Evolutionary conservation across 129 eudicot genomes (phyloP), one percentile per base, ranked within the genome.

Genomic region (Dittrichia graveolens): DNA sequence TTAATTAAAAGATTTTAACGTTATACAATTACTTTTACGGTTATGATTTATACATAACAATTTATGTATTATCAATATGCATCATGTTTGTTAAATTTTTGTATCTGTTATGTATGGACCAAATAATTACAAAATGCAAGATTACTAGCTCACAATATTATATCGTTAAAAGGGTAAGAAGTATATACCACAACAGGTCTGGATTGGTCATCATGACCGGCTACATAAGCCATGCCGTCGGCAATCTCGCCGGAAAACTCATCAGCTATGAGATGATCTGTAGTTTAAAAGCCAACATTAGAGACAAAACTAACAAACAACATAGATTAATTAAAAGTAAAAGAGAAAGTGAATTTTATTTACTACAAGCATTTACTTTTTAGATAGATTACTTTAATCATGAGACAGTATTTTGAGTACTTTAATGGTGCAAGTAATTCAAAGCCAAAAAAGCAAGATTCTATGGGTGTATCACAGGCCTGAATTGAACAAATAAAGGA

Each of bases 181-280:
- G 63, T 5, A 37, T 54, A 50, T 86, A 95, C 97, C 89, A 86
- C 49, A 18, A 95, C 97, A 34, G 99, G 99, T 71, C 99, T 75
- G 10, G 82, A 81, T 76, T 88, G 88, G 60, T 90, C 96, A 57
- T 95, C 99, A 5, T 90, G 92, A 38, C 99, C 99, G 8, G 99
- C 88, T 12, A 95, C 96, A 78, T 84, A 90, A 48, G 99, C 99
- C 49, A 88, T 72, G 3, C 99, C 99, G 10, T 95, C 97, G 2
- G 96, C 96, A 19, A 90, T 80, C 88, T 95, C 99, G 39, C 87
- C 91, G 8, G 96, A 90, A 67, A 95, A 95, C 65, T 95, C 99
- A 76, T 95, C 99, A 9, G 99, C 99, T 5, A 90, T 95, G 58
- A 95, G 81, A 78, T 84, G 76, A 7, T 85, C 99, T 95, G 67